Evolutionary conservation across 176 grass and related monocot genomes (phyloP).

Genomic region (Oryza punctata): DNA sequence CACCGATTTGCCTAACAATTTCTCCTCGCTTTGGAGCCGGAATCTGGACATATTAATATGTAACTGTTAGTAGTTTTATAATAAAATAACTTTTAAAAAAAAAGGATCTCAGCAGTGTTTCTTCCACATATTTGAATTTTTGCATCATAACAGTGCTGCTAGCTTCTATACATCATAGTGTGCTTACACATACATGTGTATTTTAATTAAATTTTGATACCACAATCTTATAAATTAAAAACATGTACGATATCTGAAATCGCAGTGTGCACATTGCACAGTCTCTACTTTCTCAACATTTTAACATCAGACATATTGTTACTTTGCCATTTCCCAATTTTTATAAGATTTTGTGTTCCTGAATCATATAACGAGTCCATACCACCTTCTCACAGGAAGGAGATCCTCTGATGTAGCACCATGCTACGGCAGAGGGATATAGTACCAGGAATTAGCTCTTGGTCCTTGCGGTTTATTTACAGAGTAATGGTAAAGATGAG

Average conservation of each 20-base stretch:
- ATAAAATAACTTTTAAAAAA: slow-evolving; percentile 5
- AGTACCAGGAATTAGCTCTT: not conserved
- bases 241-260: not conserved
- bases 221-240: not conserved
- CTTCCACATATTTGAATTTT: not conserved
- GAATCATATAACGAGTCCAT: not conserved
- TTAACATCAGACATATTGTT: not conserved
- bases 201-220: not conserved
- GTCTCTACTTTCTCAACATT: not conserved
- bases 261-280: not conserved
- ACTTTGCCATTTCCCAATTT: not conserved
- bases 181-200: not conserved
- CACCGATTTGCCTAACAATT: slow-evolving; percentile 97
- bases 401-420: not conserved
- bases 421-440: not conserved
- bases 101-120: not conserved
- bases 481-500: not conserved
- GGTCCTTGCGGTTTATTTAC: not conserved
- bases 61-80: not conserved
- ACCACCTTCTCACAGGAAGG: not conserved
- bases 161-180: not conserved
- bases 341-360: not conserved
- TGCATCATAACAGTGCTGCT: not conserved
- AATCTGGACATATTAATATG: slow-evolving; percentile 46
- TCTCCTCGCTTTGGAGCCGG: slow-evolving; percentile 95